phyloP scores from a whole-genome alignment of 2,329 filamentous ascomycete genomes.

The Xylaria sp. region DNA sequence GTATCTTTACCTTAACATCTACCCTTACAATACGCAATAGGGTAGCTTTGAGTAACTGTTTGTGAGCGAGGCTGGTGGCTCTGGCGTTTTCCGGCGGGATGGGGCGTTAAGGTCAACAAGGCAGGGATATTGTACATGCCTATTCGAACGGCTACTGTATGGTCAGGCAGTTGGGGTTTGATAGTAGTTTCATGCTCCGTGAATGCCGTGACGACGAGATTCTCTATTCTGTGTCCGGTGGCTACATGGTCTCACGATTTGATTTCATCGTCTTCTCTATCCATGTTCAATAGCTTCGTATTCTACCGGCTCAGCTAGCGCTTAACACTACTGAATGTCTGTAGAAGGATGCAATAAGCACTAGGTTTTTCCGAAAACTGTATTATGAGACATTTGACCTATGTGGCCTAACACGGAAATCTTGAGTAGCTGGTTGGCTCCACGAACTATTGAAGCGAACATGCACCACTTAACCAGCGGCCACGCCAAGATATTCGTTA shows the following conservation, averaged over 20 bases:
- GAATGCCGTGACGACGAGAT: background rate
- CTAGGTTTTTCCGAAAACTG: background rate
- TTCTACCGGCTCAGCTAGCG: background rate
- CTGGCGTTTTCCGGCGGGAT: slow-evolving; percentile 25
- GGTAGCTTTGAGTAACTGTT: background rate
- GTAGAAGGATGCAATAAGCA: slow-evolving; percentile 11
- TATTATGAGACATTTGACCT: background rate
- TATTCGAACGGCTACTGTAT: slow-evolving; percentile 10
- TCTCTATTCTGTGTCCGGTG: slow-evolving; percentile 9
- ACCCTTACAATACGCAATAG: background rate
- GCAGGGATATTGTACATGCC: slow-evolving; percentile 6
- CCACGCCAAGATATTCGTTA: no score
- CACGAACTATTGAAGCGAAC: no score
- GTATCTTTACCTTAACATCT: background rate
- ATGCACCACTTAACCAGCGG: no score
- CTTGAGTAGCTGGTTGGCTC: background rate
- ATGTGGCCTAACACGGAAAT: background rate
- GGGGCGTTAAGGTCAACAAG: slow-evolving; percentile 21
- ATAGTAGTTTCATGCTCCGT: background rate
- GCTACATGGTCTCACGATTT: slow-evolving; percentile 17
- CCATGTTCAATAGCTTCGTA: slow-evolving; percentile 23
- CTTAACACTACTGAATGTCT: background rate
- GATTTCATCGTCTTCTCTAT: slow-evolving; percentile 20
- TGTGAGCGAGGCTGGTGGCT: background rate
- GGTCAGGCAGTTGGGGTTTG: background rate